Conservation (phyloP, 768 basidiomycete genomes). For the Agaricus blazei region DNA sequence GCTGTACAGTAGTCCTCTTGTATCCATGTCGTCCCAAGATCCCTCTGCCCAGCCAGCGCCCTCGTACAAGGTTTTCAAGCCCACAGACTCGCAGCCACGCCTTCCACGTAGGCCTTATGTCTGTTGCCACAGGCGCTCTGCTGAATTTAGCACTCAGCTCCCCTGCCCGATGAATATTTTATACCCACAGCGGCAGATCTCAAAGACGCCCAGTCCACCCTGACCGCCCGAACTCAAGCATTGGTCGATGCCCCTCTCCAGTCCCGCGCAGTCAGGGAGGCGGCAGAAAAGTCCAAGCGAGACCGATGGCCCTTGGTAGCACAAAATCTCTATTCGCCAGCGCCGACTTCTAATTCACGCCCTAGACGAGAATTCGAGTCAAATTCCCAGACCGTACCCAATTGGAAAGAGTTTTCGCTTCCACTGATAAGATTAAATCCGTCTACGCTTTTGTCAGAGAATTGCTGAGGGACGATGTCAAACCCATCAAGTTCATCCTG, state of each 20-base stretch:
- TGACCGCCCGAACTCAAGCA: constrained; percentile 56
- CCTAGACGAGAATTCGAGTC: constrained; percentile 76
- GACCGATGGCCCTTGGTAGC: constrained; percentile 71
- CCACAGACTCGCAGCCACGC: not conserved
- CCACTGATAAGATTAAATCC: constrained; percentile 71
- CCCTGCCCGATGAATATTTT: constrained; percentile 72
- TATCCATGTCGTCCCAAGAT: not conserved
- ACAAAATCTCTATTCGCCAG: constrained; percentile 13
- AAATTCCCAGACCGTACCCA: constrained; percentile 78
- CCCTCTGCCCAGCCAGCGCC: not conserved
- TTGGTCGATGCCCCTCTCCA: constrained; percentile 69
- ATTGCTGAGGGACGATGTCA: constrained; percentile 67
- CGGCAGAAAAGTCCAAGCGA: constrained; percentile 50
- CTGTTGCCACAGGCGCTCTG: not conserved
- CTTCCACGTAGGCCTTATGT: constrained; percentile 11
- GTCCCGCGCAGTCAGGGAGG: constrained; percentile 58
- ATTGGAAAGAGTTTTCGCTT: constrained; percentile 74
- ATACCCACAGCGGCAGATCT: constrained; percentile 68
- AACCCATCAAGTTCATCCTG: constrained; percentile 77
- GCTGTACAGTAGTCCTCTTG: not conserved
- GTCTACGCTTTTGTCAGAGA: constrained; percentile 83
- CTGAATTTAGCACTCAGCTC: constrained; percentile 23
- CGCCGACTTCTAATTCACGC: not conserved
- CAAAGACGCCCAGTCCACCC: constrained; percentile 56
- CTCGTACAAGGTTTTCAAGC: constrained; percentile 6